Evolutionary conservation across 1,139 yeast genomes (phyloP).

Genomic region (Zygoascus meyerae): DNA sequence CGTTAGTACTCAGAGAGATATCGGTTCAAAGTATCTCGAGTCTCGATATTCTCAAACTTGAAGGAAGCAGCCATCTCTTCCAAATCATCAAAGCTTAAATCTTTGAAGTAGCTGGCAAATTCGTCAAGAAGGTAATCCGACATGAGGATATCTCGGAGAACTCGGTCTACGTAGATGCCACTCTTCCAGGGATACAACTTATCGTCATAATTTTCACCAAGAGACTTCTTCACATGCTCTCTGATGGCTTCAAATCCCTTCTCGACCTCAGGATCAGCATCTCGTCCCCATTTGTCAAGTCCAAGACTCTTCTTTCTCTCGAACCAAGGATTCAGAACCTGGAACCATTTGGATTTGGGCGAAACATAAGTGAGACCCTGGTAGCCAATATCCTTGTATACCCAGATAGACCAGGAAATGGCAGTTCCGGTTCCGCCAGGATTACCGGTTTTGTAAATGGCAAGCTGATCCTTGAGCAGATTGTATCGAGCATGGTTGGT

Average conservation of each 20-base stretch:
- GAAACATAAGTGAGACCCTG: slow-evolving; percentile 44
- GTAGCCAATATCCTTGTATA: slow-evolving; percentile 47
- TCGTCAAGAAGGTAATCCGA: slow-evolving; percentile 41
- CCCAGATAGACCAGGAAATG: slow-evolving; percentile 46
- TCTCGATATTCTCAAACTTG: slow-evolving; percentile 40
- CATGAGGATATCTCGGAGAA: slow-evolving; percentile 39
- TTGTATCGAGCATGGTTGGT: slow-evolving; percentile 39
- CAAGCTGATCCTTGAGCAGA: slow-evolving; percentile 41
- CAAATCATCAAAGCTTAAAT: slow-evolving; percentile 38
- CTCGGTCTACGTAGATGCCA: slow-evolving; percentile 36
- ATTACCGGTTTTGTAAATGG: slow-evolving; percentile 39
- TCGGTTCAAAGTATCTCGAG: slow-evolving; percentile 39
- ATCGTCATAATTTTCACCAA: slow-evolving; percentile 36
- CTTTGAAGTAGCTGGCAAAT: slow-evolving; percentile 41
- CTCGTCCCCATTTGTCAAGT: slow-evolving; percentile 45
- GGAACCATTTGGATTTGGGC: slow-evolving; percentile 40
- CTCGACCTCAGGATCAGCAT: slow-evolving; percentile 38
- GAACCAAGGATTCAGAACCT: slow-evolving; percentile 39
- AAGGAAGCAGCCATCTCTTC: slow-evolving; percentile 46
- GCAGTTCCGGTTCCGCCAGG: slow-evolving; percentile 43
- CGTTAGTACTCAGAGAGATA: slow-evolving; percentile 6
- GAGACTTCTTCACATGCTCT: slow-evolving; percentile 35
- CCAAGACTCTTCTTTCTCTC: slow-evolving; percentile 41
- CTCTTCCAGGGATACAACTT: slow-evolving; percentile 41
- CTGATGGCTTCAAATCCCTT: slow-evolving; percentile 33